These are phyloP conservation scores for Backusella morwellensis DNA, from an alignment of 192 early-diverging fungal genomes.

Conservation along the genomic window DNA sequence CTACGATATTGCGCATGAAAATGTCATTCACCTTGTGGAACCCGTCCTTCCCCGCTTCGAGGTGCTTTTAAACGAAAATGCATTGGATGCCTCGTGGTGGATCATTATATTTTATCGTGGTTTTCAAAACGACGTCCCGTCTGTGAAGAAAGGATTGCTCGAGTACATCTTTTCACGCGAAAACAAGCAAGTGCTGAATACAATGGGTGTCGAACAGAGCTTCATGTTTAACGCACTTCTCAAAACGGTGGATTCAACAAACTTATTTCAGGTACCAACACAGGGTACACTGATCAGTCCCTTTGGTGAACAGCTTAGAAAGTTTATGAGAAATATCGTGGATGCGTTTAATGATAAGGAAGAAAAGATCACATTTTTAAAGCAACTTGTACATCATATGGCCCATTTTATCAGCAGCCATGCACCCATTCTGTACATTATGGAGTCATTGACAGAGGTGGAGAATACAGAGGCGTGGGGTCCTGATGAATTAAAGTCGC, in stretches of 20 bases:
- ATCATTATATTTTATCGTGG: slow-evolving; percentile 30
- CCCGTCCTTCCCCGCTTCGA: slow-evolving; percentile 49
- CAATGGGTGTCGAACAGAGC: slow-evolving; percentile 14
- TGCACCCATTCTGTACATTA: slow-evolving; percentile 24
- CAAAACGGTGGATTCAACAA: slow-evolving; percentile 22
- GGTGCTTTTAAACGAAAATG: slow-evolving; percentile 11
- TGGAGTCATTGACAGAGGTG: slow-evolving; percentile 24
- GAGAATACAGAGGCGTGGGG: slow-evolving; percentile 19
- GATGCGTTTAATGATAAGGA: slow-evolving; percentile 13
- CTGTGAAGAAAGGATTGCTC: slow-evolving; percentile 21
- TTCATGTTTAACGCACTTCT: slow-evolving; percentile 29
- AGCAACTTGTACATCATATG: slow-evolving; percentile 32
- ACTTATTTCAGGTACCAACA: slow-evolving; percentile 21
- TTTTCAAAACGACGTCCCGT: slow-evolving; percentile 26
- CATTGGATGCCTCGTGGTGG: slow-evolving; percentile 33
- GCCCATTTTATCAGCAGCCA: slow-evolving; percentile 25
- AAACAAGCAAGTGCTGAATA: slow-evolving; percentile 11
- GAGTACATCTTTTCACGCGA: slow-evolving; percentile 28
- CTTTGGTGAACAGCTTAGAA: slow-evolving; percentile 26
- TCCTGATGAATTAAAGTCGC: slow-evolving; percentile 32
- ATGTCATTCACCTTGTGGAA: slow-evolving; percentile 44
- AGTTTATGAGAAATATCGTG: slow-evolving; percentile 20
- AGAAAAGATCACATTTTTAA: slow-evolving; percentile 23
- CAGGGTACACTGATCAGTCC: slow-evolving; percentile 31
- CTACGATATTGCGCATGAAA: slow-evolving; percentile 48